Evolutionary conservation across 2,329 filamentous ascomycete species (phyloP).

Genomic region (Scedosporium boydii): DNA sequence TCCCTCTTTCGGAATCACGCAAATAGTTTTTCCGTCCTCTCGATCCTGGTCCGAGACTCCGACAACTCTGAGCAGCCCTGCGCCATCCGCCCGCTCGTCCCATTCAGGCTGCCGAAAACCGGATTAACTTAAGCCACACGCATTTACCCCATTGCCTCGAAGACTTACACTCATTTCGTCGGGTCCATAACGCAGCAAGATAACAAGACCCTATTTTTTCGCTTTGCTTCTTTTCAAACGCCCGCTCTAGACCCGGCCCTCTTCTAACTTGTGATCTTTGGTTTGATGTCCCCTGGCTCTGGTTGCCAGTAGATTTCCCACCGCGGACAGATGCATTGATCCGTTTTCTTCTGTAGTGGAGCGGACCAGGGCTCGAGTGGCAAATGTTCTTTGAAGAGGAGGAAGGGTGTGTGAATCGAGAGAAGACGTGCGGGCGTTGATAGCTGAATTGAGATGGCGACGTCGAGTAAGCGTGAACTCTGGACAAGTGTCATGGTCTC

Average conservation of each 20-base stretch:
- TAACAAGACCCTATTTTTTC: neutral
- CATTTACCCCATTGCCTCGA: no score
- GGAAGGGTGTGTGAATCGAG: neutral
- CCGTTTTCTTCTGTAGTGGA: no score
- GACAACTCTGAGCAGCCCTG: neutral
- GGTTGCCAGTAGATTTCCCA: neutral
- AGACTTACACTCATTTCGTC: no score
- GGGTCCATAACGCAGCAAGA: no score
- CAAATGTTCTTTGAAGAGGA: neutral
- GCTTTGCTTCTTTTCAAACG: neutral
- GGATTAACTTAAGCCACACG: neutral
- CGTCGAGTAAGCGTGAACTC: no score
- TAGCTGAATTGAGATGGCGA: no score
- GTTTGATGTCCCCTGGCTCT: neutral
- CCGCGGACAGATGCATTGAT: neutral
- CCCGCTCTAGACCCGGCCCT: neutral
- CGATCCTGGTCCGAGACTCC: neutral
- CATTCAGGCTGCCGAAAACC: neutral
- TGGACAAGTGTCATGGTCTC: no score
- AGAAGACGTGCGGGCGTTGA: neutral
- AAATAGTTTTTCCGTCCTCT: constrained; percentile 1
- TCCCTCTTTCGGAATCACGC: neutral
- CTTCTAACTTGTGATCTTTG: neutral
- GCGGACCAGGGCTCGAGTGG: neutral
- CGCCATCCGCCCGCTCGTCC: neutral